phyloP scores from a whole-genome alignment of 495 filamentous ascomycete genomes.

The Xanthoparmelia taractica region DNA sequence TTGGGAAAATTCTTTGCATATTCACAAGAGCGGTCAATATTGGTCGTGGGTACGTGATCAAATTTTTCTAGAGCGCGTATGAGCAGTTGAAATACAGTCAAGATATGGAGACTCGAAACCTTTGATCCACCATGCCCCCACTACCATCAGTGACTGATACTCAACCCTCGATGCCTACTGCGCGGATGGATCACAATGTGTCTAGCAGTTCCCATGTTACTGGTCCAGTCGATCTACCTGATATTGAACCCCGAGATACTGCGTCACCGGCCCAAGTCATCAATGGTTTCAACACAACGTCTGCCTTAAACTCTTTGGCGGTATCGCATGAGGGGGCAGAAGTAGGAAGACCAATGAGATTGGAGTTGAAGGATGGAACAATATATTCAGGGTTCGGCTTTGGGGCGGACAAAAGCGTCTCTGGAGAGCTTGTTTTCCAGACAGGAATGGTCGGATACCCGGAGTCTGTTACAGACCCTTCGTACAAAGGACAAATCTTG shows the following conservation, averaged over 20 bases:
- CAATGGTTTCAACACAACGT: background rate
- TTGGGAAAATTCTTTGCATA: background rate
- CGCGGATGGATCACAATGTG: background rate
- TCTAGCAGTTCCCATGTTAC: conserved; percentile 3
- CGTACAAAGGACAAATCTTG: conserved; percentile 85
- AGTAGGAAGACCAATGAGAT: conserved; percentile 56
- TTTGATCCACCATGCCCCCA: background rate
- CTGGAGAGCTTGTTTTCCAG: conserved; percentile 97
- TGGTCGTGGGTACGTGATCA: background rate
- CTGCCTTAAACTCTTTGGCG: background rate
- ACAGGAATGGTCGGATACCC: conserved; percentile 99
- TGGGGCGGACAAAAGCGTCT: conserved; percentile 81
- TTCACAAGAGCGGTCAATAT: background rate
- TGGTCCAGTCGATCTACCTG: conserved; percentile 2
- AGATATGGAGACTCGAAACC: background rate
- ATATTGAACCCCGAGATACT: background rate
- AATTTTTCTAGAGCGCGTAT: background rate
- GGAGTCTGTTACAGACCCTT: conserved; percentile 88
- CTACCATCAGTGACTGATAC: background rate
- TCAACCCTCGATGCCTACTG: background rate
- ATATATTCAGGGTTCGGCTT: conserved; percentile 92
- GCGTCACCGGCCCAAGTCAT: background rate
- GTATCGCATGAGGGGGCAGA: conserved; percentile 16
- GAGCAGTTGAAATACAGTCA: background rate
- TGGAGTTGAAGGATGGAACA: conserved; percentile 85